Conservation (phyloP, 148 eudicot species). For the Oxyria digyna region DNA sequence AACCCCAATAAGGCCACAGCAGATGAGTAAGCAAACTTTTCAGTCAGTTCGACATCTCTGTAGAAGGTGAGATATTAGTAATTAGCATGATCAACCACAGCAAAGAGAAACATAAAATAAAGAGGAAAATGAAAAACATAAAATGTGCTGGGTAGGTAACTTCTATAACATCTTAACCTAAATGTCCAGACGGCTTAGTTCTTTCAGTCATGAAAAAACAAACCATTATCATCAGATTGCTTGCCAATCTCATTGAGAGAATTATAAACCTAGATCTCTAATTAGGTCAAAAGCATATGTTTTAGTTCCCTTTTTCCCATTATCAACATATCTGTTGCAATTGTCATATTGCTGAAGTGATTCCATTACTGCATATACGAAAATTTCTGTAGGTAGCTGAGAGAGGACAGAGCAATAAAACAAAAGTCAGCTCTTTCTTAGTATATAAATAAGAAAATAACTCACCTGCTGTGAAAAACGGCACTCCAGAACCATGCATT, state of each 20-base stretch:
- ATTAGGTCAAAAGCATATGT: not conserved
- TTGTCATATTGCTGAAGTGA: not conserved
- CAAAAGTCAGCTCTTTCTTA: not conserved
- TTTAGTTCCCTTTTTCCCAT: not conserved
- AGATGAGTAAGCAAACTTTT: constrained; percentile 74
- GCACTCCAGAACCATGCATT: constrained; percentile 88
- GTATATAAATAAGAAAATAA: not conserved
- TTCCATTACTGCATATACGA: constrained; percentile 2
- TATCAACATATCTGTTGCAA: not conserved
- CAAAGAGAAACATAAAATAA: not conserved
- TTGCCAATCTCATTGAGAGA: not conserved
- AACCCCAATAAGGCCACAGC: constrained; percentile 64
- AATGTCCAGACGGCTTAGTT: not conserved
- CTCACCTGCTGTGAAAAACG: constrained; percentile 81
- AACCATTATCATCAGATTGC: not conserved
- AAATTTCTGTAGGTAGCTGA: not conserved
- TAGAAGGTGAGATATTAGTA: constrained; percentile 10
- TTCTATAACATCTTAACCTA: not conserved
- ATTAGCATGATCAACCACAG: not conserved
- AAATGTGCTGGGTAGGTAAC: not conserved
- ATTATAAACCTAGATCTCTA: not conserved
- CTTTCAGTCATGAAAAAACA: not conserved
- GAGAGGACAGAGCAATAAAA: not conserved
- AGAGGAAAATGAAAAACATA: not conserved
- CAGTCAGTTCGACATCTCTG: constrained; percentile 68